Evolutionary conservation across 2,329 filamentous ascomycete genomes (phyloP), one percentile per base, ranked within the genome.

Genomic region (Penicillium corylophilum): DNA sequence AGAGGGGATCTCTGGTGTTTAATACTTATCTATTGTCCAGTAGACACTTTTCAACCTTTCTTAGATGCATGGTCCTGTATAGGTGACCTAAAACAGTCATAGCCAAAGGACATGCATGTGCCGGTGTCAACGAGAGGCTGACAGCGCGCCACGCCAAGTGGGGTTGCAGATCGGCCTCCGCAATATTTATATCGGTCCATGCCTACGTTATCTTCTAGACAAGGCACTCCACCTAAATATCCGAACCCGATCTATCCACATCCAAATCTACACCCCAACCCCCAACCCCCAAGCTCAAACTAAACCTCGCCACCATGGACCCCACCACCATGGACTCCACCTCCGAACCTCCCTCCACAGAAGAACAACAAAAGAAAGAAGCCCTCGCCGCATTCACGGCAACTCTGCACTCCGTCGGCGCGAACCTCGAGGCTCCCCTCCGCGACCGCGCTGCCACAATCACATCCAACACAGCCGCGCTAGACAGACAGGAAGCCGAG

Each of bases 401-500:
- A 43, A 74, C 75, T 5, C 70, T 77, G 5, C 68, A 67, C 56
- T 71, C 69, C 44, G 71, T 71, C 44, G 74, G 72, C 67, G 71
- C 64, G 68, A 77, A 73, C 46, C 74, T 83, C 60, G 79, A 82
- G 59, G 65, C 73, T 16, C 76, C 80, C 42, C 74, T 84, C 44
- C 78, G 79, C 55, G 74, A 75, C 44, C 79, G 82, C 48, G 81
- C 81, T 18, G 70, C 74, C 40, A 79, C 78, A 51, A 74, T 86
- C n/a, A 80, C 84, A 65, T 65, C 72, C 39, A 85, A 85, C 64
- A 72, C 77, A 13, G 64, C 71, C 6, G 77, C 78, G 1, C 78
- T 86, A 29, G 67, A 73, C 13, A 78, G 77, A 58, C 83, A 86
- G 62, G 81, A 86, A 62, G 73, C 71, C 38, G 76, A 81, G 40